phyloP scores from a whole-genome alignment of 257 asterid species.

The Lantana camara region DNA sequence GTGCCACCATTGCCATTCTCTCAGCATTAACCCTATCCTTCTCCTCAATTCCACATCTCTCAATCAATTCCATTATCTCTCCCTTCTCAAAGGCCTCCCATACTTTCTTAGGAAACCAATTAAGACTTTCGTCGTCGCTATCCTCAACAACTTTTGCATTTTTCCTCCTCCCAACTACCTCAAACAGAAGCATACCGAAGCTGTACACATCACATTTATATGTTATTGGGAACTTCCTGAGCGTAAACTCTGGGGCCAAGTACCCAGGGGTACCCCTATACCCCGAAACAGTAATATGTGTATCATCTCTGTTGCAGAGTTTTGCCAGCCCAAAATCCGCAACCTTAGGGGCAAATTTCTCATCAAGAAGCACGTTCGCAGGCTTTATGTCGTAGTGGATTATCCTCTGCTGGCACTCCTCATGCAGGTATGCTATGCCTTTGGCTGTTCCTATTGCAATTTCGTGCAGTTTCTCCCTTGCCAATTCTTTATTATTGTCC shows the following conservation, averaged over 20 bases:
- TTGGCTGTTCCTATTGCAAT: conserved; percentile 40
- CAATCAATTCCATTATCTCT: conserved; percentile 19
- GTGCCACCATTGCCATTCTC: conserved; percentile 36
- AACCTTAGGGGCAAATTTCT: conserved; percentile 34
- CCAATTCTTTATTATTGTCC: conserved; percentile 8
- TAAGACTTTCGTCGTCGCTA: conserved; percentile 15
- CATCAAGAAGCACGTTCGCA: conserved; percentile 37
- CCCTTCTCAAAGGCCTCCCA: conserved; percentile 44
- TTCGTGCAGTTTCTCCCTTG: conserved; percentile 38
- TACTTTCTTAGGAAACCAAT: conserved; percentile 40
- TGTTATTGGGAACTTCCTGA: conserved; percentile 34
- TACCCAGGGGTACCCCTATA: conserved; percentile 41
- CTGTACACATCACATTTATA: conserved; percentile 43
- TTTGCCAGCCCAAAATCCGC: conserved; percentile 44
- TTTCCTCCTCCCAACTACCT: conserved; percentile 42
- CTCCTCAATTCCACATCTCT: conserved; percentile 32
- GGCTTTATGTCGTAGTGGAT: conserved; percentile 44
- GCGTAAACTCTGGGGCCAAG: conserved; percentile 38
- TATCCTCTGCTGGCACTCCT: conserved; percentile 38
- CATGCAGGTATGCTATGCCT: conserved; percentile 38
- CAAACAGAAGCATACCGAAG: conserved; percentile 37
- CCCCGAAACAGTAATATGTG: conserved; percentile 25
- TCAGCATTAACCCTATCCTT: conserved; percentile 33
- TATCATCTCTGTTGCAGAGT: conserved; percentile 34
- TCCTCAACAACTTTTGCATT: no score